Base-by-base conservation (phyloP, 306 rosid species). In the Malus fusca region DNA sequence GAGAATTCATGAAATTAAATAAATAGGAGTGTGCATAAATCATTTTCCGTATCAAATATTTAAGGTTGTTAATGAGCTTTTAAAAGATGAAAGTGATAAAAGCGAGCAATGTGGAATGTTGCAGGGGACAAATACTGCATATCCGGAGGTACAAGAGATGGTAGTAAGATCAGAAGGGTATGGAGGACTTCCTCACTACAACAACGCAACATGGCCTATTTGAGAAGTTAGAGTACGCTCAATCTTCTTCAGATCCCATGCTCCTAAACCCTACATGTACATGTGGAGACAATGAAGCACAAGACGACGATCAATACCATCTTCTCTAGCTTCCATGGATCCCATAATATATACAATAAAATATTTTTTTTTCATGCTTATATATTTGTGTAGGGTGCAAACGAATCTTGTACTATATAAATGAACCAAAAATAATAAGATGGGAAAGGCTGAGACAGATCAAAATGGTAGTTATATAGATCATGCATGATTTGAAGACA, bases 161-260 rank as follows among this genome's bases (percentile, higher is more conserved):
- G 52, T 80, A 44, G 78, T 52, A 35, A 70, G 83, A 72, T 78
- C 75, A 74, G 87, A 77, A 81, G 90, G 81, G 64, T 71, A 60
- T 82, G 87, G 79, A 69, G 84, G 88, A 35, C 14, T 9, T 55
- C 56, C 21, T 55, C 23, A 37, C 48, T 15, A 25, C 48, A 51
- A 53, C 67, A 64, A 64, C 30, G 21, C 65, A 72, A 31, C 67
- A 64, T 62, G 70, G 66, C 66, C 72, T 64, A 46, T 37, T 74
- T 74, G 69, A 74, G 21, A 25, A 25, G 10, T 51, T 21, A 51
- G 55, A 26, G 33, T 14, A 61, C 17, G 26, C 40, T 61, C 77
- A 61, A 60, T 15, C 17, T 74, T 61, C 62, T 21, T 58, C 68
- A 61, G 59, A 40, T 43, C 44, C 40, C 68, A 40, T 73, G 22